A percentile compares a stretch with the other conserved stretches of the same genome.
Conservation (phyloP, 768 basidiomycete genomes). For the Royoungia palumana region DNA sequence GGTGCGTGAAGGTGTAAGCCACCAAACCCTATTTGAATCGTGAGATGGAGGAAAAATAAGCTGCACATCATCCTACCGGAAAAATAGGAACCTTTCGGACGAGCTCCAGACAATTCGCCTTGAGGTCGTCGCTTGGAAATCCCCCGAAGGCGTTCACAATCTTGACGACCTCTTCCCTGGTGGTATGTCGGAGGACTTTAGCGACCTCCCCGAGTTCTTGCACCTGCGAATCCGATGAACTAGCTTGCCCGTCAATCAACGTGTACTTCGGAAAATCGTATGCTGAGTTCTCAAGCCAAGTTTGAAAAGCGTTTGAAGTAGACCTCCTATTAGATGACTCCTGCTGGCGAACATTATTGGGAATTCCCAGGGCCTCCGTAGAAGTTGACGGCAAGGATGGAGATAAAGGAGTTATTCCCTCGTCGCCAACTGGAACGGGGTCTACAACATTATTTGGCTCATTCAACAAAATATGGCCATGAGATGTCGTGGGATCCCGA, state of each 20-base stretch:
- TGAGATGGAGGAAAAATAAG: conserved; percentile 7
- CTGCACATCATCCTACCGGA: conserved; percentile 15
- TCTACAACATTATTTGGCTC: not conserved
- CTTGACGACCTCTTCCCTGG: conserved; percentile 11
- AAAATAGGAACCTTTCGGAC: conserved; percentile 19
- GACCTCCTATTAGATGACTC: not conserved
- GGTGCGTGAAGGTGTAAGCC: conserved; percentile 29
- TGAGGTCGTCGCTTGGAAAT: not conserved
- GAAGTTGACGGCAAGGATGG: not conserved
- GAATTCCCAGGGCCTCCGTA: not conserved
- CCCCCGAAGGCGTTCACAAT: conserved; percentile 20
- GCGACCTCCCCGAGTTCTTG: conserved; percentile 3
- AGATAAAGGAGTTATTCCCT: not conserved
- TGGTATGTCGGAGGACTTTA: conserved; percentile 9
- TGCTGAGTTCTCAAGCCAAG: conserved; percentile 8
- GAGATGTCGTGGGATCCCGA: not conserved
- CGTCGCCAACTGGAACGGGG: not conserved
- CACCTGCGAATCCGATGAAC: not conserved
- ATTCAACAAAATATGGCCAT: not conserved
- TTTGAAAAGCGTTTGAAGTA: conserved; percentile 13
- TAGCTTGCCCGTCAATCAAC: conserved; percentile 15
- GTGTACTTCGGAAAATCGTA: conserved; percentile 12
- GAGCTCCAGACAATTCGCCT: conserved; percentile 12
- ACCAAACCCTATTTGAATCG: conserved; percentile 19
- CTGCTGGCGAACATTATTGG: not conserved